Percentiles rank a stretch among this genome's conserved stretches.
These are phyloP conservation scores for Fusarium solani-melongenae DNA, from an alignment of 2,329 filamentous ascomycete species.

Conservation along the genomic window DNA sequence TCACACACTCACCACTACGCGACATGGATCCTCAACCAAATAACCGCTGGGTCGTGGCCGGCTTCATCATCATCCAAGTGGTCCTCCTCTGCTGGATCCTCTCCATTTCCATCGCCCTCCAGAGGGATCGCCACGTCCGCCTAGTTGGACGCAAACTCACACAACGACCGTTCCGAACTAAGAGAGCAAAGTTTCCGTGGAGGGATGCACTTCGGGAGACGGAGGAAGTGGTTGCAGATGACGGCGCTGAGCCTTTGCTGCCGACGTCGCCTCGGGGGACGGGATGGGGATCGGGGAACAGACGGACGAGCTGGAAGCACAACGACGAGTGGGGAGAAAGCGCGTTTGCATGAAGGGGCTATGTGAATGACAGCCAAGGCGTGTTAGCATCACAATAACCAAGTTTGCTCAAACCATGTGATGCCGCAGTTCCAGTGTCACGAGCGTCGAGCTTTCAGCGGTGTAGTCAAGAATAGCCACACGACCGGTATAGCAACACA, in stretches of 20 bases:
- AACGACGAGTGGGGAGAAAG: not conserved
- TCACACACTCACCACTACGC: not conserved
- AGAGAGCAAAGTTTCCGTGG: not conserved
- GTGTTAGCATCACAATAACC: not conserved
- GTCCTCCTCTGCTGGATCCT: constrained; percentile 2
- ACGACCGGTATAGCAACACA: not conserved
- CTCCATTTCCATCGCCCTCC: not conserved
- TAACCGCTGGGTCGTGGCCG: not conserved
- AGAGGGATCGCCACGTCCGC: not conserved
- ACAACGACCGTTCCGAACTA: not conserved
- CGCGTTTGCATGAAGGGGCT: not conserved
- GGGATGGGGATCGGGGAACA: not conserved
- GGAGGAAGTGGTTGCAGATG: not conserved
- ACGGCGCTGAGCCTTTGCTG: not conserved
- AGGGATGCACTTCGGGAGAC: constrained; percentile 2
- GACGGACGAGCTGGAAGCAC: not conserved
- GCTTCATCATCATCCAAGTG: not conserved
- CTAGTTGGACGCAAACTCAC: not conserved
- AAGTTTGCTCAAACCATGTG: not conserved
- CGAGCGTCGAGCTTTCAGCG: not conserved
- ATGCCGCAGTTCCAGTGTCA: not conserved
- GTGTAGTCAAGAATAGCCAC: not conserved
- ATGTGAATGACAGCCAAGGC: not conserved
- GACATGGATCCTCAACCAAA: not conserved
- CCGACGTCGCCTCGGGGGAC: not conserved